phyloP scores from a whole-genome alignment of 2,329 filamentous ascomycete species.

The Pseudogymnoascus sp. region DNA sequence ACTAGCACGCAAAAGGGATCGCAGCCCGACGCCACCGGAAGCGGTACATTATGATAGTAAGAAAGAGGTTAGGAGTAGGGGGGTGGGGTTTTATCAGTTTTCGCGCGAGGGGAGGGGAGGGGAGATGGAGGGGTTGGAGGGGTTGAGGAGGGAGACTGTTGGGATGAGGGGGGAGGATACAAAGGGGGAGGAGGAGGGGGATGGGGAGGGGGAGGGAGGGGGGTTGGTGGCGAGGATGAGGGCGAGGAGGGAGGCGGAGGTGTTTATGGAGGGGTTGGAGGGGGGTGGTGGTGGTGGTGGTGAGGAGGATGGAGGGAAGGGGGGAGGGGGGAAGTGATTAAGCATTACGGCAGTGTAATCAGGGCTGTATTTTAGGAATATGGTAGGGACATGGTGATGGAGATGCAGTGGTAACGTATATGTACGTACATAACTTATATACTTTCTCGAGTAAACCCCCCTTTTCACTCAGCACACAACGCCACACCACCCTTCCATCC shows the following conservation, averaged over 20 bases:
- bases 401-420: slow-evolving; percentile 8
- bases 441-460: too few species aligned
- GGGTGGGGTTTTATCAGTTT: slow-evolving; percentile 88
- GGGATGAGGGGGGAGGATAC: too few species aligned
- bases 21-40: slow-evolving; percentile 69
- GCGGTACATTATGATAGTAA: slow-evolving; percentile 78
- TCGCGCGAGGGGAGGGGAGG: slow-evolving; percentile 56
- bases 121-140: slow-evolving; percentile 58
- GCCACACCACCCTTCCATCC: too few species aligned
- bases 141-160: too few species aligned
- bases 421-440: too few species aligned
- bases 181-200: too few species aligned
- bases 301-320: slow-evolving; percentile 43
- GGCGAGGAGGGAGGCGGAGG: too few species aligned
- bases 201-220: too few species aligned
- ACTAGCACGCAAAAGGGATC: slow-evolving; percentile 69
- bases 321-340: slow-evolving; percentile 43
- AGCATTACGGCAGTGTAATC: too few species aligned
- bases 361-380: too few species aligned
- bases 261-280: slow-evolving; percentile 48
- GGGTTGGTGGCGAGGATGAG: too few species aligned
- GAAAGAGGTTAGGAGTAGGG: slow-evolving; percentile 75
- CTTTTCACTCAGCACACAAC: neutral
- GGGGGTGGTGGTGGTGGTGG: slow-evolving; percentile 56
- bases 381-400: too few species aligned